Evolutionary conservation across 2,329 filamentous ascomycete genomes (phyloP), one percentile per base, ranked within the genome.

Genomic region (Scedosporium boydii): DNA sequence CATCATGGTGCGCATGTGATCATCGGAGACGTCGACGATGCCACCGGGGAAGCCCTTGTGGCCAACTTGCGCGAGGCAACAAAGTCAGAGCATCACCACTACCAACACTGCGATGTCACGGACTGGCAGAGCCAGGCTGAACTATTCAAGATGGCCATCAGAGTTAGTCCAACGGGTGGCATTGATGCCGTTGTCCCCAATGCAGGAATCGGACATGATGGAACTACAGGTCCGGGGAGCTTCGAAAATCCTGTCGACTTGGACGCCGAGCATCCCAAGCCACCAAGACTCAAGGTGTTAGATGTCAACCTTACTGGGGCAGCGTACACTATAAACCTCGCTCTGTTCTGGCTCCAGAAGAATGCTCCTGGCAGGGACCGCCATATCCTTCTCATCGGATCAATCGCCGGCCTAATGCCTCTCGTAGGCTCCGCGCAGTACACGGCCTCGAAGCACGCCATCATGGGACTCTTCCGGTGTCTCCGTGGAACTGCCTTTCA

Each of bases 131-230:
- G 81, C 5, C 87, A 89, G 69, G 82, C 85, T 56, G 74, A 78
- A 29, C 77, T 89, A 61, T 90, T 90, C 77, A 81, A 82, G 55
- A 72, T 79, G 61, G 85, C 85, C 3, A 75, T 78, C 44, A 74
- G 75, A 60, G 73, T 83, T 62, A 86, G 82, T 64, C 78, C 79
- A 0, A 77, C 81, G 59, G 78, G 80, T 16, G 79, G 79, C 12
- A 80, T 89, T 65, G 85, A 89, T 71, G 76, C 79, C 21, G 85
- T 88, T 4, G 83, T 89, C 56, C 85, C 86, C 64, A 88, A 88
- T 69, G 87, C 87, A 0, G 87, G 87, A 57, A 82, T 89, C 66
- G 76, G 78, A 61, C 64, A 71, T 38, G 51, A 55, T 4, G 64
- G 67, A n/a, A 62, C 62, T 55, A 66, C 69, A 21, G 1, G 68